These are phyloP conservation scores for Lathyrus tuberosus DNA, from an alignment of 306 rosid species.

Conservation along the genomic window DNA sequence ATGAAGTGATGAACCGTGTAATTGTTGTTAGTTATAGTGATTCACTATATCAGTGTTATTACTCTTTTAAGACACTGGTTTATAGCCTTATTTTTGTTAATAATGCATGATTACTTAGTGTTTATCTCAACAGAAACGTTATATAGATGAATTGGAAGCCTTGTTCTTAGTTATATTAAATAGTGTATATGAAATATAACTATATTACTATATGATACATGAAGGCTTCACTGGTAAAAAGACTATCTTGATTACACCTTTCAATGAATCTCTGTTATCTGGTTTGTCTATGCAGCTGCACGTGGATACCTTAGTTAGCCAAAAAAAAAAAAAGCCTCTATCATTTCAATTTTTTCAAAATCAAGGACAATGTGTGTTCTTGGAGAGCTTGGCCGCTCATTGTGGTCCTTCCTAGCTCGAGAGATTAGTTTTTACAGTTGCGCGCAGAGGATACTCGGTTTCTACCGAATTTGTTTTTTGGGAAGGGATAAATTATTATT, in stretches of 20 bases:
- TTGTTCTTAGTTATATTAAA: slow-evolving; percentile 4
- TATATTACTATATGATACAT: not conserved
- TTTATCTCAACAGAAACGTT: not conserved
- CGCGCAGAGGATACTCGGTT: too few species aligned
- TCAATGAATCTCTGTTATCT: not conserved
- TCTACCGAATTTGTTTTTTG: too few species aligned
- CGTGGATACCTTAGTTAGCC: not conserved
- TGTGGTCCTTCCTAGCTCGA: too few species aligned
- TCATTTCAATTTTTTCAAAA: not conserved
- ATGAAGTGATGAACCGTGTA: too few species aligned
- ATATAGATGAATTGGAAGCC: slow-evolving; percentile 21
- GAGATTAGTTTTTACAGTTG: too few species aligned
- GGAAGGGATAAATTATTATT: too few species aligned
- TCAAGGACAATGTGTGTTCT: not conserved
- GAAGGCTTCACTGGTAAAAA: slow-evolving; percentile 11
- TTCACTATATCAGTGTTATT: not conserved
- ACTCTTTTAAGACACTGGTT: too few species aligned
- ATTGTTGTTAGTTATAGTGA: slow-evolving; percentile 2
- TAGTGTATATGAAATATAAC: not conserved
- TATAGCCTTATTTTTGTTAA: slow-evolving; percentile 9
- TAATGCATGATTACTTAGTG: slow-evolving; percentile 1
- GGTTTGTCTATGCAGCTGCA: not conserved
- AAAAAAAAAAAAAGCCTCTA: not conserved
- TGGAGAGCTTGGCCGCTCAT: not conserved
- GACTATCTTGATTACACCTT: not conserved